Evolutionary conservation across 768 basidiomycete genomes (phyloP).

Genomic region (Coprinopsis strossmayeri): DNA sequence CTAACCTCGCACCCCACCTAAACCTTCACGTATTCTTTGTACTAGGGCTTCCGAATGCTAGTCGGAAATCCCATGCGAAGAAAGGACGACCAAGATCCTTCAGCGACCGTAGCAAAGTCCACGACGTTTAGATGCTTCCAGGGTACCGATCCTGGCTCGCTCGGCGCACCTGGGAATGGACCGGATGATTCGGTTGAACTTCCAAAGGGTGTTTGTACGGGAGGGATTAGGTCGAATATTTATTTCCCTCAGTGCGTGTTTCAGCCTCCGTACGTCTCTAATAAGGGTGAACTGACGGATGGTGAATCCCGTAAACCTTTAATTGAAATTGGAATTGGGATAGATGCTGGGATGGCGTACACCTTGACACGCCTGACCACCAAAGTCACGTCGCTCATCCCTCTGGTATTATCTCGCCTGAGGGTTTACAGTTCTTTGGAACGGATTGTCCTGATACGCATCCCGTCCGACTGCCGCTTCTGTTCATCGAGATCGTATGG

Average conservation of each 20-base stretch:
- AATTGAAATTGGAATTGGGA: neutral
- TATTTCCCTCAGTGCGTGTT: constrained; percentile 8
- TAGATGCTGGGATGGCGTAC: constrained; percentile 7
- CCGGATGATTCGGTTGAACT: constrained; percentile 3
- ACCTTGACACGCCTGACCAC: constrained; percentile 3
- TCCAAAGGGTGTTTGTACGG: constrained; percentile 1
- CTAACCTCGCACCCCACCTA: too few species aligned
- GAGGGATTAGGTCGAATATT: constrained; percentile 7
- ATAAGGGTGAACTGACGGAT: too few species aligned
- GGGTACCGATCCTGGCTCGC: neutral
- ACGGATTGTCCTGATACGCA: constrained; percentile 11
- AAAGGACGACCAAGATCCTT: neutral
- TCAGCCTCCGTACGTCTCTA: too few species aligned
- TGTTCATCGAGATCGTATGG: constrained; percentile 13
- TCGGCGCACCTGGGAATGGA: neutral
- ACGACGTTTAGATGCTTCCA: constrained; percentile 6
- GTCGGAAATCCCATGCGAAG: constrained; percentile 1
- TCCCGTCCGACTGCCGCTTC: constrained; percentile 12
- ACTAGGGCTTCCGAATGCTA: constrained; percentile 8
- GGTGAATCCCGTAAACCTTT: neutral
- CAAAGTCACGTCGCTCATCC: constrained; percentile 7
- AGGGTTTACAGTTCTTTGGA: constrained; percentile 8
- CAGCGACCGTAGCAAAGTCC: neutral
- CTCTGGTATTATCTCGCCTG: neutral
- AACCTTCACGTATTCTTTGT: too few species aligned